Percentiles rank a stretch among this genome's conserved stretches.
These are phyloP conservation scores for Aspergillus aculeatus DNA, from an alignment of 2,329 filamentous ascomycete genomes.

Conservation along the genomic window DNA sequence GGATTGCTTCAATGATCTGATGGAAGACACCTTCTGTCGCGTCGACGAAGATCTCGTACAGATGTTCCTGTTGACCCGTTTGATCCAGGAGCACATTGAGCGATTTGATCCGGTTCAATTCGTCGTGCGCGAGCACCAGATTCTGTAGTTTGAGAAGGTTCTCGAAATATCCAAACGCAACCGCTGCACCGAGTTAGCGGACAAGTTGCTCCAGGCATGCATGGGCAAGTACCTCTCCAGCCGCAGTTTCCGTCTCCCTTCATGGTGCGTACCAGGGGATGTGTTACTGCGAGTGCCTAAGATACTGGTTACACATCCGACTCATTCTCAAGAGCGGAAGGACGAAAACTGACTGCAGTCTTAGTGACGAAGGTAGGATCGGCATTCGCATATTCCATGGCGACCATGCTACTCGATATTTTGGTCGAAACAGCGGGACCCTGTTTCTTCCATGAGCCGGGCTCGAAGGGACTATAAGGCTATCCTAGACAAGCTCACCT, in stretches of 20 bases:
- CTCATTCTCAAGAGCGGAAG: background rate
- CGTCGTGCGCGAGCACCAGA: constrained; percentile 63
- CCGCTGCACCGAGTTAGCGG: constrained; percentile 57
- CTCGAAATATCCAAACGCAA: constrained; percentile 92
- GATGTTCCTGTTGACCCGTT: constrained; percentile 65
- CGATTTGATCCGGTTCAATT: constrained; percentile 69
- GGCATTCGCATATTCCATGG: constrained; percentile 82
- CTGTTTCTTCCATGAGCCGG: constrained; percentile 44
- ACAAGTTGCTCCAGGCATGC: constrained; percentile 11
- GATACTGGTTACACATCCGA: constrained; percentile 13
- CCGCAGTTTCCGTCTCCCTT: constrained; percentile 95
- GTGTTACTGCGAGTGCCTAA: constrained; percentile 78
- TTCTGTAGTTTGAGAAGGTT: constrained; percentile 69
- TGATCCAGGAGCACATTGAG: constrained; percentile 69
- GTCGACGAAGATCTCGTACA: constrained; percentile 82
- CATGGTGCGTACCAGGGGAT: constrained; percentile 82
- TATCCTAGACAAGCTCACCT: constrained; percentile 39
- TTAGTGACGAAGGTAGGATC: constrained; percentile 83
- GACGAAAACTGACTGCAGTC: constrained; percentile 62
- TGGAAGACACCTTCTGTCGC: constrained; percentile 68
- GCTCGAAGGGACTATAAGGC: background rate
- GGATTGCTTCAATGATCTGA: constrained; percentile 60
- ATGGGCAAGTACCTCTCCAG: constrained; percentile 79
- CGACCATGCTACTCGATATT: constrained; percentile 72
- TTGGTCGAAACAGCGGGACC: constrained; percentile 79